Percentiles rank a stretch among this genome's conserved stretches.
Evolutionary conservation across 1,284 basidiomycete genomes (phyloP).

Genomic region (Irpex lacteus): DNA sequence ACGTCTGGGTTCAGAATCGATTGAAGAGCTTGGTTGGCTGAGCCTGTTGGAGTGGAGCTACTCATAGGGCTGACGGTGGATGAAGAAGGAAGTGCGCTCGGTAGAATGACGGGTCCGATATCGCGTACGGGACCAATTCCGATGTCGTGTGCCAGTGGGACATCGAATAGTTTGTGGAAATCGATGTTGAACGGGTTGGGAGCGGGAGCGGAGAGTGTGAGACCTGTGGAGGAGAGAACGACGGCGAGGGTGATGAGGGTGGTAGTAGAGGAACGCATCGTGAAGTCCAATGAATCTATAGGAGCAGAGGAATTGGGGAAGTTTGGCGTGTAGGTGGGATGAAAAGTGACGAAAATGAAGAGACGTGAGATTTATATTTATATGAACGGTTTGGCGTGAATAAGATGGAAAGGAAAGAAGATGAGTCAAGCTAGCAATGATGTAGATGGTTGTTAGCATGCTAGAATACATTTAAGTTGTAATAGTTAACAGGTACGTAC

Average conservation of each 20-base stretch:
- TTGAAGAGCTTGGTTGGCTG: too few species aligned
- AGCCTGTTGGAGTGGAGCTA: too few species aligned
- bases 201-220: not conserved
- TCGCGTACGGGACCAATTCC: not conserved
- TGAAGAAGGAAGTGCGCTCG: too few species aligned
- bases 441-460: too few species aligned
- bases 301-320: too few species aligned
- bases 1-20: too few species aligned
- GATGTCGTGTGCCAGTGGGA: not conserved
- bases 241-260: not conserved
- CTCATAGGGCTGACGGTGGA: too few species aligned
- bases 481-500: too few species aligned
- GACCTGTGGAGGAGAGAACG: not conserved
- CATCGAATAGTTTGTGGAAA: too few species aligned
- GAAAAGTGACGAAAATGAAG: not conserved
- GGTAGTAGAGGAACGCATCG: not conserved
- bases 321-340: not conserved
- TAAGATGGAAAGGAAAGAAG: not conserved
- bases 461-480: too few species aligned
- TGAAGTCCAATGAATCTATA: too few species aligned
- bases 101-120: not conserved
- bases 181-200: not conserved
- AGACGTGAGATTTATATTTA: not conserved
- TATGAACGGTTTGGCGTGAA: not conserved
- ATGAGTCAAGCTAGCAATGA: not conserved